phyloP scores from a whole-genome alignment of 768 basidiomycete genomes.

The Panaeolus papilionaceus region DNA sequence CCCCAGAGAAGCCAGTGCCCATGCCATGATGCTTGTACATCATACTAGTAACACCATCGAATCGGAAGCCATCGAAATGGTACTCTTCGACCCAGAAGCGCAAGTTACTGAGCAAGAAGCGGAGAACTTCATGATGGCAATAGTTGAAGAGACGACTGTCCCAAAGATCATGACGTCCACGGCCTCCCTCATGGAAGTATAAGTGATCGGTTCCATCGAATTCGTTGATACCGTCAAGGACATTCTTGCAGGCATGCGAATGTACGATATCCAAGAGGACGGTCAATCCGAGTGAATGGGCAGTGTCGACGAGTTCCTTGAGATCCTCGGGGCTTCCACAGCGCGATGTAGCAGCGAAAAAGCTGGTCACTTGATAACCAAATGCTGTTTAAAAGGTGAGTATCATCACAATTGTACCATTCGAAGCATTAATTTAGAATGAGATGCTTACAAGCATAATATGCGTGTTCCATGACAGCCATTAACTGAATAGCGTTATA shows the following conservation, averaged over 20 bases:
- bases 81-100: slow-evolving; percentile 96
- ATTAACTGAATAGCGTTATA: slow-evolving; percentile 99
- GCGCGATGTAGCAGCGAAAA: slow-evolving; percentile 97
- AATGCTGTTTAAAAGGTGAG: slow-evolving; percentile 66
- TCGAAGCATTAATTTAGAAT: slow-evolving; percentile 12
- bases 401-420: slow-evolving; percentile 2
- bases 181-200: slow-evolving; percentile 95
- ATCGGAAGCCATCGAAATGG: slow-evolving; percentile 96
- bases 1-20: slow-evolving; percentile 96
- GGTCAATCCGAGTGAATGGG: slow-evolving; percentile 90
- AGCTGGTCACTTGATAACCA: slow-evolving; percentile 97
- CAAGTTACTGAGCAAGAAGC: slow-evolving; percentile 94
- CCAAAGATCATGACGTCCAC: slow-evolving; percentile 96
- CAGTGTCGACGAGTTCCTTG: slow-evolving; percentile 93
- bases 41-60: slow-evolving; percentile 99
- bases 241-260: slow-evolving; percentile 98
- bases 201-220: slow-evolving; percentile 98
- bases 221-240: slow-evolving; percentile 91
- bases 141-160: slow-evolving; percentile 99
- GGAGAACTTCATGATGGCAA: slow-evolving; percentile 89
- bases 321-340: slow-evolving; percentile 96
- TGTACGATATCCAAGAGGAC: slow-evolving; percentile 97
- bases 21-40: slow-evolving; percentile 99
- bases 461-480: slow-evolving; percentile 98
- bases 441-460: slow-evolving; percentile 85